These are phyloP conservation scores for Penicillium ochrochloron DNA, from an alignment of 495 filamentous ascomycete genomes.

Conservation along the genomic window DNA sequence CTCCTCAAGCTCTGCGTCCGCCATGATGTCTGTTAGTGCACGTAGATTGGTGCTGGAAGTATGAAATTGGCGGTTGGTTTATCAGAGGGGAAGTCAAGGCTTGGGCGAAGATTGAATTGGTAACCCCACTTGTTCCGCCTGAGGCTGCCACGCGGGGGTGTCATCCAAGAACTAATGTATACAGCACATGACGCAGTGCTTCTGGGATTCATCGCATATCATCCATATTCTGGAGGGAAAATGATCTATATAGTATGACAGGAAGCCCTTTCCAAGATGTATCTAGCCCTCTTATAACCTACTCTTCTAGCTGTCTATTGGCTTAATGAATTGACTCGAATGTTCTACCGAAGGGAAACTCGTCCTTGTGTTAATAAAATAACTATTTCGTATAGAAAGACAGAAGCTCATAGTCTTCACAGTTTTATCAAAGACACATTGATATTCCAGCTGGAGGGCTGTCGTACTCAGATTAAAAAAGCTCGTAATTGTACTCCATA, in stretches of 20 bases:
- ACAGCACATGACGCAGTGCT: not conserved
- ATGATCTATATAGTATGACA: not conserved
- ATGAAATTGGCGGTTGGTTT: not conserved
- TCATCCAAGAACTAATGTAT: not conserved
- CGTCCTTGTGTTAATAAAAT: too few relatives aligned
- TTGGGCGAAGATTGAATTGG: slow-evolving; percentile 16
- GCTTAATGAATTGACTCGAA: too few relatives aligned
- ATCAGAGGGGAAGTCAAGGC: not conserved
- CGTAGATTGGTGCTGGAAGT: slow-evolving; percentile 6
- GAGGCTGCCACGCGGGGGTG: slow-evolving; percentile 33
- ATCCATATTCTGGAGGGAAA: not conserved
- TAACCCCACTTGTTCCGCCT: slow-evolving; percentile 34
- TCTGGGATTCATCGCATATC: not conserved
- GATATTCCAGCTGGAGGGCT: too few relatives aligned
- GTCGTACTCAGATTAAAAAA: not conserved
- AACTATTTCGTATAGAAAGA: too few relatives aligned
- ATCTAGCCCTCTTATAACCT: too few relatives aligned
- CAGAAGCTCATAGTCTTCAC: too few relatives aligned
- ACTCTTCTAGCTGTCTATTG: too few relatives aligned
- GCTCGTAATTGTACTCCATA: not conserved
- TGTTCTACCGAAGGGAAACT: too few relatives aligned
- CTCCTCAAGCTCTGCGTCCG: slow-evolving; percentile 85
- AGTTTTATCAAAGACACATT: too few relatives aligned
- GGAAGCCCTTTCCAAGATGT: too few relatives aligned
- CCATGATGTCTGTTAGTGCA: slow-evolving; percentile 56